Evolutionary conservation across 202 grass and related monocot genomes (phyloP), one percentile per base, ranked within the genome.

Genomic region (Setaria viridis): DNA sequence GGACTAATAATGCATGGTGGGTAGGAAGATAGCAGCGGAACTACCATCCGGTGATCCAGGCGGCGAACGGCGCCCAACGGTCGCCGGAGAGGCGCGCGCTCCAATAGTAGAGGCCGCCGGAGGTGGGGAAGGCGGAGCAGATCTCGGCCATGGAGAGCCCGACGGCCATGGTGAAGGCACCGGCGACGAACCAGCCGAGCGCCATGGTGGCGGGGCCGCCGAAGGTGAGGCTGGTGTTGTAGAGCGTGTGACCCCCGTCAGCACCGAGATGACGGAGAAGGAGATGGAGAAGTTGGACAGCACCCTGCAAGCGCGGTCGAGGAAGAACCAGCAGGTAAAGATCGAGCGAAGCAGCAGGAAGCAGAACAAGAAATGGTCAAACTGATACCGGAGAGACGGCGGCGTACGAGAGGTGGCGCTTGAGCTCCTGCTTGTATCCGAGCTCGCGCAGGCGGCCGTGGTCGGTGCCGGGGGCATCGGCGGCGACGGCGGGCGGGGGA

Each of bases 371-470:
- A 16, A 53, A 58, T 58, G 56, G 56, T 58, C 56, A 62, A 25
- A 62, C 4, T 32, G 21, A 32, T 10, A 32, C 25, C 11, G 21
- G 5, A 3, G 41, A 54, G 11, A 3, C 6, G 42, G 9, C 57
- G 54, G 7, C 57, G 63, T 97, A 97, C 92, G 94, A 97, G 86
- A 97, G 92, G 75, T 89, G 84, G 72, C 94, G 94, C 77, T 94
- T 94, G 88, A 97, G 94, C 86, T 97, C 94, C 86, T 97, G 94
- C 82, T 97, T 97, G 94, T 97, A 97, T 19, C 92, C 92, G 79
- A 97, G 94, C 84, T 91, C 78, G 25, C 86, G 85, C 74, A 97
- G 94, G 55, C 90, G 86, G 32, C 86, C 78, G 21, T 88, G 82
- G 48, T 91, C 89, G 69, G 91, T 78, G 77, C 91, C 90, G 29